Evolutionary conservation across 352 stramenopile genomes (phyloP), one percentile per base, ranked within the genome.

Genomic region (Pythium scleroteichum): DNA sequence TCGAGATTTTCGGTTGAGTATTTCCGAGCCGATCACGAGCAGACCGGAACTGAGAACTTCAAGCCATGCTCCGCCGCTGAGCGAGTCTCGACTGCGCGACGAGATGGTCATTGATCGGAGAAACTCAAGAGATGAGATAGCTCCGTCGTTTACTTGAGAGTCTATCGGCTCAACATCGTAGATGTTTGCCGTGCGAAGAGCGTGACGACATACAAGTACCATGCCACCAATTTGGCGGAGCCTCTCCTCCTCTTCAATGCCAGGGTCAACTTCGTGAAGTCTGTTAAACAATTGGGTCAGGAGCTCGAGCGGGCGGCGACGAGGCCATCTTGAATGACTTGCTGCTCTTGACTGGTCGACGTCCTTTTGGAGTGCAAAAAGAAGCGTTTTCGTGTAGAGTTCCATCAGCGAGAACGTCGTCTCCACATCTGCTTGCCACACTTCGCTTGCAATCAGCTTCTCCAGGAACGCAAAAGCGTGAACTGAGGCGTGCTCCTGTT

Each of bases 401-500:
- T 87, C 78, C 55, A 72, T 85, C 20, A 88, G 59, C 4, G 84
- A 72, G 40, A 86, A 60, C 12, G 59, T 77, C 17, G 76, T 73
- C 32, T 82, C 79, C 2, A 72, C 79, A 2, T 77, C 68, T 19
- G 61, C 56, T 35, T 71, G 75, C 82, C 82, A 91, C 10, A 89
- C 74, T 35, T 80, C 70, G 38, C 73, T 66, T 4, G 57, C 68
- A 26, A 92, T 78, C 6, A 92, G 71, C 2, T 73, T 75, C 23
- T 90, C 76, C n/a, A 92, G 51, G 7, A 92, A 68, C 23, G 69
- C 68, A 46, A 92, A 90, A 3, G 64, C 82, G 24, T 88, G 78
- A 2, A 68, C 62, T 3, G 82, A 69, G n/a, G 78, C 82, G 13
- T 84, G 59, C 22, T 67, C 61, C 40, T 64, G 62, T 26, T 53